Evolutionary conservation across 768 basidiomycete species (phyloP).

Genomic region (Astraeus odoratus): DNA sequence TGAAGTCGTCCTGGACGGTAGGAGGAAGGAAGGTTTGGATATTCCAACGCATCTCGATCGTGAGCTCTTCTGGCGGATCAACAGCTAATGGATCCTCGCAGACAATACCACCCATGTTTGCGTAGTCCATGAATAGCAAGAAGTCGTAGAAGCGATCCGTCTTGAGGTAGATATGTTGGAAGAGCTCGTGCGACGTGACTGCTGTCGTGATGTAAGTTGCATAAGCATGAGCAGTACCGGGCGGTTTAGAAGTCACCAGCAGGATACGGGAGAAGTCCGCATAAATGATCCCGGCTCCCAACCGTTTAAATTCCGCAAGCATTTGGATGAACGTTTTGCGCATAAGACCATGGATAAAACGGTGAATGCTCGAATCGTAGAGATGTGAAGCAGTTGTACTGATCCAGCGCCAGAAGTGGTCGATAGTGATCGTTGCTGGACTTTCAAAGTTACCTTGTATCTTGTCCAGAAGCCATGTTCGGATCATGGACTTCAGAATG

Average conservation of each 20-base stretch:
- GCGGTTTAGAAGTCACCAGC: slow-evolving; percentile 91
- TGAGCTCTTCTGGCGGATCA: slow-evolving; percentile 61
- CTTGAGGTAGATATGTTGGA: slow-evolving; percentile 85
- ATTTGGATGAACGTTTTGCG: slow-evolving; percentile 96
- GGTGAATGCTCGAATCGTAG: slow-evolving; percentile 89
- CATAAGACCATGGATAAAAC: slow-evolving; percentile 94
- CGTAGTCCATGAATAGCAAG: slow-evolving; percentile 90
- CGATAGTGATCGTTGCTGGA: slow-evolving; percentile 65
- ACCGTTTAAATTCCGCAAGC: slow-evolving; percentile 90
- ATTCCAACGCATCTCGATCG: slow-evolving; percentile 87
- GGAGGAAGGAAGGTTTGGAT: slow-evolving; percentile 84
- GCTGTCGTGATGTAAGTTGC: slow-evolving; percentile 93
- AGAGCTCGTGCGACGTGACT: slow-evolving; percentile 89
- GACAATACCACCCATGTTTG: slow-evolving; percentile 87
- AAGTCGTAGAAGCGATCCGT: slow-evolving; percentile 91
- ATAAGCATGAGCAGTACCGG: slow-evolving; percentile 91
- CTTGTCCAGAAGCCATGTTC: slow-evolving; percentile 85
- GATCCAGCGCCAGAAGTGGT: slow-evolving; percentile 98
- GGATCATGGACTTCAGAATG: slow-evolving; percentile 82
- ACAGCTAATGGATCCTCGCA: slow-evolving; percentile 70
- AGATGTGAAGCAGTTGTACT: slow-evolving; percentile 77
- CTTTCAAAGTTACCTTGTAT: slow-evolving; percentile 60
- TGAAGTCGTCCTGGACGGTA: slow-evolving; percentile 74
- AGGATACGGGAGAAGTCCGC: slow-evolving; percentile 90
- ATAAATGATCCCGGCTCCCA: slow-evolving; percentile 89